These are phyloP conservation scores for Scenedesmus sp. DNA, from an alignment of 163 green algal genomes.

Conservation along the genomic window DNA sequence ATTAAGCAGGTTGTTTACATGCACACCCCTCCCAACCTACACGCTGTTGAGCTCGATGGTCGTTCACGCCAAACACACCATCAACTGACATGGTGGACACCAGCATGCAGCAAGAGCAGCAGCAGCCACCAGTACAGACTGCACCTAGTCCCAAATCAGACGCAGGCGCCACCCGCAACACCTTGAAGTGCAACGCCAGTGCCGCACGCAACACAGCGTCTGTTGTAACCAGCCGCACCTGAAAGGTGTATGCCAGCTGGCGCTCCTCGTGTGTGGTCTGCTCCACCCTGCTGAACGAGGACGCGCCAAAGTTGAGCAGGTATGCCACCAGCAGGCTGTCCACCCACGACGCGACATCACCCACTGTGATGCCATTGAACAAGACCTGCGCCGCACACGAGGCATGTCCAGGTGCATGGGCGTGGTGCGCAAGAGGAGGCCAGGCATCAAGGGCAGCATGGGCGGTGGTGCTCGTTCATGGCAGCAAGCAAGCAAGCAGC, in stretches of 20 bases:
- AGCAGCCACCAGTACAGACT: too few species aligned
- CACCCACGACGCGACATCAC: conserved; percentile 57
- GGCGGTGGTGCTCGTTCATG: neutral
- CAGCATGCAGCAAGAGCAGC: too few species aligned
- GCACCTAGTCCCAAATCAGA: too few species aligned
- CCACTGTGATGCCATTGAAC: conserved; percentile 60
- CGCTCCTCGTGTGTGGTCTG: conserved; percentile 19
- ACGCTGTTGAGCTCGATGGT: too few species aligned
- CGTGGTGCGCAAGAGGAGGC: neutral
- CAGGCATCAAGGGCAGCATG: neutral
- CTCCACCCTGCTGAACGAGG: conserved; percentile 44
- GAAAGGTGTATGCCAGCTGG: conserved; percentile 61
- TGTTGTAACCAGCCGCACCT: conserved; percentile 44
- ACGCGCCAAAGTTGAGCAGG: conserved; percentile 54
- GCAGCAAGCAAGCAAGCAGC: neutral
- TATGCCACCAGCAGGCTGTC: conserved; percentile 54
- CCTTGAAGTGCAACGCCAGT: neutral
- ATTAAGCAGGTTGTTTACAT: too few species aligned
- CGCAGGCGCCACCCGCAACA: neutral
- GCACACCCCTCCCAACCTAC: too few species aligned
- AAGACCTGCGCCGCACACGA: conserved; percentile 15
- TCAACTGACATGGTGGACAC: too few species aligned
- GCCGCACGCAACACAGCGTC: neutral
- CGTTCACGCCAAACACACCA: too few species aligned
- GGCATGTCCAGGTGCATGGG: neutral